These are phyloP conservation scores for Ramaria sp. DNA, from an alignment of 768 basidiomycete genomes.

Conservation along the genomic window DNA sequence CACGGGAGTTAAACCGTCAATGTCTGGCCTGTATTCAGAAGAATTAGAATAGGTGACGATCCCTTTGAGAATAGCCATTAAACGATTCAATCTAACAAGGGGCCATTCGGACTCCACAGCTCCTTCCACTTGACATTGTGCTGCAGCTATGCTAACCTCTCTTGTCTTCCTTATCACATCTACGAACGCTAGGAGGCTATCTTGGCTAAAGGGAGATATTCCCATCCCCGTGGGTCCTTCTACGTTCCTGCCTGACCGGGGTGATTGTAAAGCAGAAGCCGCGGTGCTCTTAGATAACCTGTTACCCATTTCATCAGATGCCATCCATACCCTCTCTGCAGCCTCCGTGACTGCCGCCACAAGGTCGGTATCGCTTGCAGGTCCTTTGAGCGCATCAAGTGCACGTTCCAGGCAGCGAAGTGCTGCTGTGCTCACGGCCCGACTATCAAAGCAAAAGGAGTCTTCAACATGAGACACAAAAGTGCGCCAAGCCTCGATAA, in stretches of 20 bases:
- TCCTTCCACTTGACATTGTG: background rate
- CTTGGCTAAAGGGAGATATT: conserved; percentile 59
- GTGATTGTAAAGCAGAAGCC: background rate
- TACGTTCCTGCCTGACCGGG: background rate
- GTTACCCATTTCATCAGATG: conserved; percentile 54
- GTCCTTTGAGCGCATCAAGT: conserved; percentile 41
- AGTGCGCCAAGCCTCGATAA: conserved; percentile 58
- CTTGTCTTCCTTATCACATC: conserved; percentile 57
- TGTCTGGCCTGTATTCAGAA: conserved; percentile 80
- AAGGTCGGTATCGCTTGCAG: conserved; percentile 18
- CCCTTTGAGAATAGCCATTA: conserved; percentile 75
- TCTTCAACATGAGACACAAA: conserved; percentile 67
- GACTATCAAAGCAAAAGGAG: conserved; percentile 50
- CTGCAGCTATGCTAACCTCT: conserved; percentile 31
- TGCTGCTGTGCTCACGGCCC: conserved; percentile 70
- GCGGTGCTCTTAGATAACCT: conserved; percentile 23
- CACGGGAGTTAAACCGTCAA: conserved; percentile 70
- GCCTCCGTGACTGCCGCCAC: conserved; percentile 32
- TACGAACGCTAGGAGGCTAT: conserved; percentile 73
- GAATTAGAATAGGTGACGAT: conserved; percentile 72
- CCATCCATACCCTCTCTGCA: conserved; percentile 58
- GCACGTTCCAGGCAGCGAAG: conserved; percentile 76
- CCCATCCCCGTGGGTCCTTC: background rate
- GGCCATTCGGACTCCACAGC: conserved; percentile 50
- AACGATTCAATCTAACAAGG: conserved; percentile 45